Base-by-base conservation (phyloP, 805 yeast species). In the Metschnikowia hibisci region DNA sequence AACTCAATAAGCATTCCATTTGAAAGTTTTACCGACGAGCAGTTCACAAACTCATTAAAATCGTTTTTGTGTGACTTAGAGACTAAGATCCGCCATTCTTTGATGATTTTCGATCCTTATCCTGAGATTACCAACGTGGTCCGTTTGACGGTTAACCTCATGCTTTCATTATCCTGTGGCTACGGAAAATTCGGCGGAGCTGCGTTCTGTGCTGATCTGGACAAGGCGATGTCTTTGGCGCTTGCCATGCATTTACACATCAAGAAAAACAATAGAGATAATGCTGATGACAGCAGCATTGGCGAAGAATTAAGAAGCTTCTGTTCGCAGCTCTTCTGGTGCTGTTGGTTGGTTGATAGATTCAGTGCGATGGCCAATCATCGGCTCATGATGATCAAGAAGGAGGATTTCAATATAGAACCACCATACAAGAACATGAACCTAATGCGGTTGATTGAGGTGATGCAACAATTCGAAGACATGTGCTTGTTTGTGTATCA, bases 361-460 rank as follows among this genome's bases (percentile, higher is more conserved):
- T 58, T 63, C 47, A 64, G 57, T 45, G 67, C 72, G 5, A 53
- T 67, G 41, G 64, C 67, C 20, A 68, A 66, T 44, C 68, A 71
- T 5, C 55, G 72, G 13, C 67, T 71, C 2, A 53, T 67, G 29
- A 56, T 63, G n/a, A 54, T 69, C 41, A 59, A 66, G 33, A 54
- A 63, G 20, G 67, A 63, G 23, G 76, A 71, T 45, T 66, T 67
- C 27, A 68, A 69, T 39, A 51, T 66, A 22, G 51, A 52, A 3
- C 53, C 60, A 4, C 62, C 70, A 6, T 46, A 59, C 48, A 43
- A 48, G 27, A 55, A 60, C 48, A 57, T 59, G 16, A 51, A 54
- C 41, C 49, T 69, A 23, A 47, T 58, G 13, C 54, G 60, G 3
- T 50, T 71, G 15, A 63, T 66, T 28, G 57, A 58, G 31, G 58